Base-by-base conservation (phyloP, 2,329 filamentous ascomycete genomes). In the Sphaerulina vaccinii region DNA sequence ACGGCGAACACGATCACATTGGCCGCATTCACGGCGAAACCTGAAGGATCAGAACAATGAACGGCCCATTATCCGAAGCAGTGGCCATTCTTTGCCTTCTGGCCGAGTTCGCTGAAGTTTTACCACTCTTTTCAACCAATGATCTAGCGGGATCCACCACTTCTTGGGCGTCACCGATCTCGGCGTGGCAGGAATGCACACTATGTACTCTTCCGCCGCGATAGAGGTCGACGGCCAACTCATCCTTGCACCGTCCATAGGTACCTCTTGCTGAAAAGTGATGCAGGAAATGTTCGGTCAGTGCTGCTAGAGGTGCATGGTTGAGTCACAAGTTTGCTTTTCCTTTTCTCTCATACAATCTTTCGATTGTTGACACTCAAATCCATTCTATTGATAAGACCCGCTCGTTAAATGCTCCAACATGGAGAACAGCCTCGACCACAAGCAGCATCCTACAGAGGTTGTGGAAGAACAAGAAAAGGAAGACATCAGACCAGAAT, bases 391-490 rank as follows among this genome's bases (percentile, higher is more conserved):
- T 9, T 9, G 4, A 16, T 37, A 9, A 19, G 9, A 1, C 16
- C 11, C 16, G 15, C 35, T 16, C 8, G 11, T 16, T 15, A 16
- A 5, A 5, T 37, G 5, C 13, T 32, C 15, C 35, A 29, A 8
- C n/a, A 49, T 11, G 21, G 40, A 50, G 44, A 29, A 42, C 24
- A 23, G 27, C n/a, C 38, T 27, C 4, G 16, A 27, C 29, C 46
- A 54, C 27, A 53, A 53, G 46, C 44, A 51, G 22, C 57, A 47
- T 22, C 49, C 57, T 1, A 57, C 46, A 10, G 57, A 59, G 35
- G 49, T 46, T 11, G 52, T 57, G 23, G 55, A 59, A 23, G 56
- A 58, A 32, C 27, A 32, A 39, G 50, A 54, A 7, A 29, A 35
- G 7, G n/a, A n/a, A n/a, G 53, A 54, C 32, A 32, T 37, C 29